Percentiles rank a stretch among this genome's conserved stretches.
These are phyloP conservation scores for Wallacemonas rigidus DNA, from an alignment of 208 protist species.

Conservation along the genomic window DNA sequence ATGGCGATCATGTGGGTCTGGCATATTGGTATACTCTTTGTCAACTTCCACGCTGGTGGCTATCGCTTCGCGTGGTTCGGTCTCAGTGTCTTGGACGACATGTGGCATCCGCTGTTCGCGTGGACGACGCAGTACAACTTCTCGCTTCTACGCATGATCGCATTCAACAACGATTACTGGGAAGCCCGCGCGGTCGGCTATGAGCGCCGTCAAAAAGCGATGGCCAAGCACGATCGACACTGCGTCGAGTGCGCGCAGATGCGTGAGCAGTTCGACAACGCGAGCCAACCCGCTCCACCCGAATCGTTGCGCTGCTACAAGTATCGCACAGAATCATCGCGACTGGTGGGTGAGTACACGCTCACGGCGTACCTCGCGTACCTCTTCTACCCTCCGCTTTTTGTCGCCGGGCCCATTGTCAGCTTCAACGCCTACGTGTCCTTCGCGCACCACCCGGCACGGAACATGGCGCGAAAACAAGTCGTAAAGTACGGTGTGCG, in stretches of 20 bases:
- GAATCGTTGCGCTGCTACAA: slow-evolving; percentile 49
- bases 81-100: slow-evolving; percentile 30
- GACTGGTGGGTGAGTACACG: slow-evolving; percentile 48
- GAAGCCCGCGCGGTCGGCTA: slow-evolving; percentile 26
- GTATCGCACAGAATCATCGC: slow-evolving; percentile 46
- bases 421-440: slow-evolving; percentile 90
- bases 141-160: slow-evolving; percentile 74
- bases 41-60: slow-evolving; percentile 34
- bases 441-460: slow-evolving; percentile 54
- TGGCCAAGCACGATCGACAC: slow-evolving; percentile 32
- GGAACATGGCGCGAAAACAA: slow-evolving; percentile 19
- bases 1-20: slow-evolving; percentile 54
- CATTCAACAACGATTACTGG: slow-evolving; percentile 62
- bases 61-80: slow-evolving; percentile 57
- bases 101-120: slow-evolving; percentile 26
- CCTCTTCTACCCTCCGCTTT: slow-evolving; percentile 86
- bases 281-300: background rate
- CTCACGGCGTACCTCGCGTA: slow-evolving; percentile 75
- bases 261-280: slow-evolving; percentile 23
- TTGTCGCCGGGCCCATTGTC: slow-evolving; percentile 83
- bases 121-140: slow-evolving; percentile 85
- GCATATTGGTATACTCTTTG: slow-evolving; percentile 50
- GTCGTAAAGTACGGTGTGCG: slow-evolving; percentile 43
- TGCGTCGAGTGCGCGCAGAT: slow-evolving; percentile 52
- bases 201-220: slow-evolving; percentile 14